A percentile compares a stretch with the other conserved stretches of the same genome.
Evolutionary conservation across 257 asterid genomes (phyloP).

Genomic region (Cynanchum wilfordii): DNA sequence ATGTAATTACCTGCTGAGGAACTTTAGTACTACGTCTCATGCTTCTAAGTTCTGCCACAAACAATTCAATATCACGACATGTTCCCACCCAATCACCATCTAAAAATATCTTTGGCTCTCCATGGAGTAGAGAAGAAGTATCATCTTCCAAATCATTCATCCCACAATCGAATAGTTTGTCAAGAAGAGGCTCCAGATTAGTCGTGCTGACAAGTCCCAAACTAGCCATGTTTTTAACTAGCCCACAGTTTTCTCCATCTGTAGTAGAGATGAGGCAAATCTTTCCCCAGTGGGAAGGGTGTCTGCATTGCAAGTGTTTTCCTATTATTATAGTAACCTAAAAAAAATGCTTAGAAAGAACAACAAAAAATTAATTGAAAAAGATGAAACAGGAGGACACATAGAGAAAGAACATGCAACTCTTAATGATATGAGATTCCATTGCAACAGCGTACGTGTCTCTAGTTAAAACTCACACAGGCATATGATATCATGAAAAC

Average conservation of each 20-base stretch:
- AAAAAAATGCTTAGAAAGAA: not conserved
- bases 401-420: not conserved
- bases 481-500: not conserved
- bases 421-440: not conserved
- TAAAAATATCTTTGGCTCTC: slow-evolving; percentile 59
- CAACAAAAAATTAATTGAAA: not conserved
- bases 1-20: slow-evolving; percentile 57
- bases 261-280: slow-evolving; percentile 90
- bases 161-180: slow-evolving; percentile 56
- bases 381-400: not conserved
- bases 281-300: slow-evolving; percentile 98
- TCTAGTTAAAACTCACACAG: not conserved
- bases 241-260: slow-evolving; percentile 97
- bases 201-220: slow-evolving; percentile 76
- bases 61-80: slow-evolving; percentile 62
- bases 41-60: slow-evolving; percentile 59
- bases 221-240: slow-evolving; percentile 87
- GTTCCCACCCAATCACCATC: slow-evolving; percentile 94
- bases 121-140: slow-evolving; percentile 35
- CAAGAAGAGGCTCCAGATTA: slow-evolving; percentile 39
- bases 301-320: slow-evolving; percentile 45
- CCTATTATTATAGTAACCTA: slow-evolving; percentile 19
- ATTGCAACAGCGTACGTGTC: not conserved
- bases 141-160: slow-evolving; percentile 61
- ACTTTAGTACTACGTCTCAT: slow-evolving; percentile 66